Evolutionary conservation across 2,329 filamentous ascomycete species (phyloP).

Genomic region (Pezicula carpinea): DNA sequence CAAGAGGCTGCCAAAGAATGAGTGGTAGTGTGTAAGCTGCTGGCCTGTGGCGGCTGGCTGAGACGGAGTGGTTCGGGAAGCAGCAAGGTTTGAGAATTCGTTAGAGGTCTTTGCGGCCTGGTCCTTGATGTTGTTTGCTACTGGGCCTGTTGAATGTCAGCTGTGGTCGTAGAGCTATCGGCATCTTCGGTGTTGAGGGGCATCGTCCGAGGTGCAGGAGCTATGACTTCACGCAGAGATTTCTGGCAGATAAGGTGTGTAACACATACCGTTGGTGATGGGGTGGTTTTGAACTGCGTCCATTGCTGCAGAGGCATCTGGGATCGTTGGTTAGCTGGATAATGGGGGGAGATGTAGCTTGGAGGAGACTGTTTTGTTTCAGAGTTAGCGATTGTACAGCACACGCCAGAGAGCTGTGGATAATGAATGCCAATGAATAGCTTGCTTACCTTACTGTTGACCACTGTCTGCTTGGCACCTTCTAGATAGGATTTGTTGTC

Average conservation of each 20-base stretch:
- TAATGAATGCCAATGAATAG: not conserved
- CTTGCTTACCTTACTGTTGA: constrained; percentile 24
- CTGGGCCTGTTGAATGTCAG: constrained; percentile 41
- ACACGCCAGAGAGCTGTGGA: constrained; percentile 1
- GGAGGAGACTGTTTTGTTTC: constrained; percentile 14
- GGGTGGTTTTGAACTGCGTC: constrained; percentile 28
- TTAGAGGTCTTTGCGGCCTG: constrained; percentile 48
- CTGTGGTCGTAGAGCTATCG: constrained; percentile 5
- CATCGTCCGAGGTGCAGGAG: too few species aligned
- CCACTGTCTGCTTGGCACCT: constrained; percentile 18
- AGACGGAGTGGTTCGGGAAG: constrained; percentile 49
- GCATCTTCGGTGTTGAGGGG: not conserved
- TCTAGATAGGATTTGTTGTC: constrained; percentile 10
- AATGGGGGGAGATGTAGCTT: constrained; percentile 14
- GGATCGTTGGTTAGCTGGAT: constrained; percentile 17
- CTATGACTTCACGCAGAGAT: not conserved
- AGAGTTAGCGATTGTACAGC: constrained; percentile 15
- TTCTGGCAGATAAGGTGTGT: constrained; percentile 2
- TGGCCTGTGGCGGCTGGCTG: constrained; percentile 55
- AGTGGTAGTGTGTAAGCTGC: constrained; percentile 65
- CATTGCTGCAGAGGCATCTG: constrained; percentile 27
- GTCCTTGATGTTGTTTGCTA: constrained; percentile 54
- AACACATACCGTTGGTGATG: constrained; percentile 26
- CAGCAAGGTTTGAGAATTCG: constrained; percentile 55
- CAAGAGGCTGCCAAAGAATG: constrained; percentile 63